Conservation (phyloP, 495 filamentous ascomycete species). For the Neurospora pannonica region DNA sequence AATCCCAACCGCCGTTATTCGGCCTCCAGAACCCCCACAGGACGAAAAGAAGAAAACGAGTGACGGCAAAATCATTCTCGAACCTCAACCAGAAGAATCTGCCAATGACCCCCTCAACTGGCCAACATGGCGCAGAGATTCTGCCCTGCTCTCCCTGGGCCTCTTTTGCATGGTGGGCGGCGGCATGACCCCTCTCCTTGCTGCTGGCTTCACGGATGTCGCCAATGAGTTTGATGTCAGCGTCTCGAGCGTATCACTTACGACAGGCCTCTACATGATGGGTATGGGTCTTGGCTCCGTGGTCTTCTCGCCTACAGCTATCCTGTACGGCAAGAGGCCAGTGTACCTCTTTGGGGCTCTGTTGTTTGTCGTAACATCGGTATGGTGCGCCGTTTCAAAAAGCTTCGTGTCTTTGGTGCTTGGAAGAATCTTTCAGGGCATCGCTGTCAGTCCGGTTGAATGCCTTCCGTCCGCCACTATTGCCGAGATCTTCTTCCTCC, state of each 20-base stretch:
- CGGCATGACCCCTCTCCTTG: slow-evolving; percentile 84
- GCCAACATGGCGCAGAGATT: slow-evolving; percentile 73
- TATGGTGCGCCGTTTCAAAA: slow-evolving; percentile 82
- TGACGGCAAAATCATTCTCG: slow-evolving; percentile 78
- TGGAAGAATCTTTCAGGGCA: slow-evolving; percentile 77
- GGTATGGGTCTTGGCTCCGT: slow-evolving; percentile 81
- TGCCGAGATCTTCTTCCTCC: slow-evolving; percentile 93
- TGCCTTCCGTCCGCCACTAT: slow-evolving; percentile 90
- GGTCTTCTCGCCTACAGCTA: slow-evolving; percentile 81
- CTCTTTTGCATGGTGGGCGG: slow-evolving; percentile 90
- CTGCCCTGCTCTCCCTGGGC: slow-evolving; percentile 72
- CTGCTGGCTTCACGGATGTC: slow-evolving; percentile 82
- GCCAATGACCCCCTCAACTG: slow-evolving; percentile 91
- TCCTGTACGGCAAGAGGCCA: slow-evolving; percentile 81
- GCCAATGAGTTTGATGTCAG: slow-evolving; percentile 58
- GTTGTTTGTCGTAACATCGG: slow-evolving; percentile 62
- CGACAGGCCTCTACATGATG: slow-evolving; percentile 93
- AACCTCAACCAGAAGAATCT: slow-evolving; percentile 88
- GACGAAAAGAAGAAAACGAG: slow-evolving; percentile 63
- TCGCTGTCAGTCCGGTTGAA: slow-evolving; percentile 87
- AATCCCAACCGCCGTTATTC: slow-evolving; percentile 49
- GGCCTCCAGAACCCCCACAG: slow-evolving; percentile 15
- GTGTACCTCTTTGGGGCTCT: slow-evolving; percentile 76
- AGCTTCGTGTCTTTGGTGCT: slow-evolving; percentile 73
- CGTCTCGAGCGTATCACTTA: slow-evolving; percentile 70